Base-by-base conservation (phyloP, 2,329 filamentous ascomycete species). In the Lachnellula suecica region DNA sequence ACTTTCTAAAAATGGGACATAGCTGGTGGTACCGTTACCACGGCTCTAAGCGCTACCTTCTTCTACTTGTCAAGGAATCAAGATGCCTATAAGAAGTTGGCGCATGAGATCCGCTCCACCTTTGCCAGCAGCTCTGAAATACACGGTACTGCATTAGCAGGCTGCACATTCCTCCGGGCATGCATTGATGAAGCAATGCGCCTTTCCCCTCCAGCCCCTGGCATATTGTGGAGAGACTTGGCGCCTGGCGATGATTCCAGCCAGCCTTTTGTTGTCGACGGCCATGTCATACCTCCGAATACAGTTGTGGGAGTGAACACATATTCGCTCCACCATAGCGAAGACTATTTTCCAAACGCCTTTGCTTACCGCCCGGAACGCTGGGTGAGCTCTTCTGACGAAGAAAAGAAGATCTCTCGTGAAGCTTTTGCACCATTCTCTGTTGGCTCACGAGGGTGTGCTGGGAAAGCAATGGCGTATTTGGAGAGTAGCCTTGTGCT, bases 161-260 rank as follows among this genome's bases (percentile, higher is more conserved):
- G 51, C 11, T 74, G 69, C 56, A 52, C 47, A 0, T 79, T 77
- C 56, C 64, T 79, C 1, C 67, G 69, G 4, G 77, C 75, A 4
- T 71, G 70, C 49, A 69, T 80, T 37, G 71, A 78, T 40, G 76
- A 80, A 59, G 64, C 71, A 0, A 64, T 79, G 51, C 71, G 77
- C 15, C 64, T 78, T 46, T 71, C 71, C 4, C 74, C 77, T 3
- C 70, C 74, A 0, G 71, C 73, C 1, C 65, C 68, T 47, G 58
- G 63, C 47, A 48, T 68, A 47, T 49, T 74, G 42, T 57, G 63
- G 48, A 56, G 73, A 8, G 66, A 71, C 48, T n/a, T n/a, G n/a
- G 57, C 66, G 13, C 40, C 53, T 3, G 51, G 50, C 4, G 50
- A 58, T 37, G 66, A 53, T 54, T 71, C 56, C 48, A 58, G 54